Conservation (phyloP, 1,284 basidiomycete species). For the Melampsora abietis-canadensis region DNA sequence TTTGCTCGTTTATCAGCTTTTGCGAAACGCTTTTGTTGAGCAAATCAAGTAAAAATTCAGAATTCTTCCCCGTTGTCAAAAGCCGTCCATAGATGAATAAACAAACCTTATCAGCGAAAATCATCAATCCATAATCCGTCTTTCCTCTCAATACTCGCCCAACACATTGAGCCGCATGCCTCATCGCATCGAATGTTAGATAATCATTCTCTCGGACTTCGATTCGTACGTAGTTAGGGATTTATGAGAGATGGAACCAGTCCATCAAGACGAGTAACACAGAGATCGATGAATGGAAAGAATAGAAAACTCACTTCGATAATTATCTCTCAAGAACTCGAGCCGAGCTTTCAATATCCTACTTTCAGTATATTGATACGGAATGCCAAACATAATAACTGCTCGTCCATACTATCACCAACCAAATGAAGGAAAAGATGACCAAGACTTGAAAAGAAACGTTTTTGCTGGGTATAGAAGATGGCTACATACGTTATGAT, state of each 20-base stretch:
- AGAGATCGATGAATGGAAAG: neutral
- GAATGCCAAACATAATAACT: conserved; percentile 93
- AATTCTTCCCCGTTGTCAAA: neutral
- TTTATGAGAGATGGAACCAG: no score
- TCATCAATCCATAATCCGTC: conserved; percentile 99
- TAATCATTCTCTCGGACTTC: conserved; percentile 89
- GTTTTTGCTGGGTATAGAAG: neutral
- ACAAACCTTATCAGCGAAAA: conserved; percentile 93
- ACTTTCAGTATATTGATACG: conserved; percentile 88
- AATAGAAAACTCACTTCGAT: conserved; percentile 61
- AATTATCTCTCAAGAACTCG: conserved; percentile 96
- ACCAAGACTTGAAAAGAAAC: neutral
- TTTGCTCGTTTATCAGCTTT: conserved; percentile 94
- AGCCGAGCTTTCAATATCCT: conserved; percentile 94
- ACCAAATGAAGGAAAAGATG: neutral
- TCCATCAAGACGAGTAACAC: neutral
- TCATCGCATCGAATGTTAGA: conserved; percentile 98
- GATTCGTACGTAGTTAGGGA: neutral
- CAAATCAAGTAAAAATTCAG: neutral
- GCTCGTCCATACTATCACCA: conserved; percentile 84
- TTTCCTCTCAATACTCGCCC: conserved; percentile 88
- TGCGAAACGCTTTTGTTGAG: conserved; percentile 75
- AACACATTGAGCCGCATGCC: conserved; percentile 97
- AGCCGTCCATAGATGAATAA: neutral
- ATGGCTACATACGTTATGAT: conserved; percentile 62